Base-by-base conservation (phyloP, 192 early-diverging fungal genomes). In the Martensiomyces pterosporus region DNA sequence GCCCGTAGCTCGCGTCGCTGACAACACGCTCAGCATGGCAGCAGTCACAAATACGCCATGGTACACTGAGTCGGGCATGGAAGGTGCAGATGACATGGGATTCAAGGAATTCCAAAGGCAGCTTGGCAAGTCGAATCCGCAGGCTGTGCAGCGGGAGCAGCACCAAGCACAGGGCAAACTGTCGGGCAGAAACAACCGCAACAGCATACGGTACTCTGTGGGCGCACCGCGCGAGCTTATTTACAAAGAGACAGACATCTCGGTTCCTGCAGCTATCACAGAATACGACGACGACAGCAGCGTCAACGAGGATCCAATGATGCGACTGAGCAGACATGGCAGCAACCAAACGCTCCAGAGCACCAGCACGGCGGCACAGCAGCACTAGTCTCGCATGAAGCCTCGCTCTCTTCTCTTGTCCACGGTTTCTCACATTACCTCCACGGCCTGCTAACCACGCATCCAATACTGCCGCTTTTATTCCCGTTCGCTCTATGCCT, bases 171-270 rank as follows among this genome's bases (percentile, higher is more conserved):
- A 35, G 21, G n/a, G 40, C n/a, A 27, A 43, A n/a, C 50, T 27
- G 25, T 19, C n/a, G 7, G 49, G 64, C 39, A 45, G 58, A 25
- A 64, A 55, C 53, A 73, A 71, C 54, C 62, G 75, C 36, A 76
- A 72, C 61, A 76, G 67, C 52, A 67, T 67, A 17, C 66, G 75
- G 53, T 75, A 75, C 54, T 63, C 57, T 10, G 67, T 64, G 16
- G 57, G 61, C n/a, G 73, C 73, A 4, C 73, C 73, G 15, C 60
- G 66, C 13, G 73, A 75, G 43, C 45, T 75, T 34, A 69, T 75
- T 18, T 57, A 55, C 18, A 66, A 69, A 26, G 73, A 75, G 43
- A 53, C 55, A 5, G 62, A 57, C 5, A 74, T 74, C 33, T 26
- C 55, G 9, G 48, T 74, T 12, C 71, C 71, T 12, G 51, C 45